Conservation (phyloP, 2,329 filamentous ascomycete species). For the Colletotrichum lentis region DNA sequence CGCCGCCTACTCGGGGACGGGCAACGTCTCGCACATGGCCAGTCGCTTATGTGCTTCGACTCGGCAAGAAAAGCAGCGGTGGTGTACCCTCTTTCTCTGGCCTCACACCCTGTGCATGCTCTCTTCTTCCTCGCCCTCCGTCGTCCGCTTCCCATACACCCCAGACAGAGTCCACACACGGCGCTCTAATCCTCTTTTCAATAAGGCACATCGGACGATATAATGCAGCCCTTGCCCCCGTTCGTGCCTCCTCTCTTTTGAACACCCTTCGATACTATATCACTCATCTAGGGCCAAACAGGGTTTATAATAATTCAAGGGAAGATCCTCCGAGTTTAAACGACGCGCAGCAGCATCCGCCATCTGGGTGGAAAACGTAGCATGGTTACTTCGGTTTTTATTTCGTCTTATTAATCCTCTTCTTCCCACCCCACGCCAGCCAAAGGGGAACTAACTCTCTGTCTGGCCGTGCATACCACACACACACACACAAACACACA, state of each 20-base stretch:
- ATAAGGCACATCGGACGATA: slow-evolving; percentile 58
- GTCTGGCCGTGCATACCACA: slow-evolving; percentile 20
- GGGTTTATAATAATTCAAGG: slow-evolving; percentile 45
- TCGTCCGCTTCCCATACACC: slow-evolving; percentile 25
- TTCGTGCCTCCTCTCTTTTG: slow-evolving; percentile 44
- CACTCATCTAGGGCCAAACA: slow-evolving; percentile 46
- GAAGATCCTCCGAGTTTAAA: slow-evolving; percentile 44
- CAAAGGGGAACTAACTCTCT: slow-evolving; percentile 29
- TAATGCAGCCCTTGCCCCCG: slow-evolving; percentile 54
- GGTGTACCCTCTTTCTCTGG: slow-evolving; percentile 42
- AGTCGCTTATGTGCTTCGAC: slow-evolving; percentile 59
- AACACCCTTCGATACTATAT: slow-evolving; percentile 47
- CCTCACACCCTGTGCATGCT: slow-evolving; percentile 32
- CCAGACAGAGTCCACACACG: slow-evolving; percentile 37
- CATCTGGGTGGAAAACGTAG: slow-evolving; percentile 23
- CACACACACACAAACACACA: too few species aligned
- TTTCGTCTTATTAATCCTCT: slow-evolving; percentile 37
- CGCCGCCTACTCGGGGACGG: slow-evolving; percentile 56
- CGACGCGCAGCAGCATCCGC: slow-evolving; percentile 24
- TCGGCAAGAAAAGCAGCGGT: slow-evolving; percentile 52
- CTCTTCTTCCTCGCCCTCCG: slow-evolving; percentile 21
- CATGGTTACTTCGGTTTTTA: slow-evolving; percentile 37
- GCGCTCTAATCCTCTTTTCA: slow-evolving; percentile 43
- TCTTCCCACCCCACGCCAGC: slow-evolving; percentile 29
- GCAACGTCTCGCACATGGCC: slow-evolving; percentile 58